Base-by-base conservation (phyloP, 495 filamentous ascomycete species). In the Penicillium herquei region DNA sequence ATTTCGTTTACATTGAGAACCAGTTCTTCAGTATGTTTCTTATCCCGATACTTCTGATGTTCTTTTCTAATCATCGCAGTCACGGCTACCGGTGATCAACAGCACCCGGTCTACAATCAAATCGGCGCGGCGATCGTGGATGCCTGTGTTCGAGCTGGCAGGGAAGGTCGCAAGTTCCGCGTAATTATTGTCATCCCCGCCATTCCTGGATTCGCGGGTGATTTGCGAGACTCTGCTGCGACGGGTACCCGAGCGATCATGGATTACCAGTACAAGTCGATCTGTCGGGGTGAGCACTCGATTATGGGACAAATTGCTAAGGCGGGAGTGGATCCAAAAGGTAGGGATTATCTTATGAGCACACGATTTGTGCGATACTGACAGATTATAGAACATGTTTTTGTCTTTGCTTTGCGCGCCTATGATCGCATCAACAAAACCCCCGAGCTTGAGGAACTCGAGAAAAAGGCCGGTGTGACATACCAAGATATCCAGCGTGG, bases 181-280 rank as follows among this genome's bases (percentile, higher is more conserved):
- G 82, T 98, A 54, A 95, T 98, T 51, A 83, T 93, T 53, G 54
- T 97, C 3, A 93, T 97, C 32, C 93, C 93, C 7, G 87, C 90
- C 0, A 87, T 97, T 53, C 94, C 93, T 5, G 93, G 94, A 0
- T 98, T 98, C 66, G 91, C 93, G 1, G 93, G 94, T 9, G 93
- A 96, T 69, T 75, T 98, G 10, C 74, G 93, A 34, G 85, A 89
- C 13, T 84, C 87, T 58, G 90, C 87, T 26, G 93, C 94, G 0
- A 81, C 81, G 16, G 93, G 94, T 18, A 97, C 93, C 0, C 75
- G 91, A 53, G 92, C 92, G 3, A 98, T 97, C 65, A 98, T 98
- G 91, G 92, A 96, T 65, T 98, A 97, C 68, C 93, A 97, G 68
- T 98, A 93, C 74, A 97, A 94, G 68, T 94, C 91, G 1, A 96